Percentiles rank a stretch among this genome's conserved stretches.
These are phyloP conservation scores for Mrakia hoshinonis DNA, from an alignment of 768 basidiomycete species.

Conservation along the genomic window DNA sequence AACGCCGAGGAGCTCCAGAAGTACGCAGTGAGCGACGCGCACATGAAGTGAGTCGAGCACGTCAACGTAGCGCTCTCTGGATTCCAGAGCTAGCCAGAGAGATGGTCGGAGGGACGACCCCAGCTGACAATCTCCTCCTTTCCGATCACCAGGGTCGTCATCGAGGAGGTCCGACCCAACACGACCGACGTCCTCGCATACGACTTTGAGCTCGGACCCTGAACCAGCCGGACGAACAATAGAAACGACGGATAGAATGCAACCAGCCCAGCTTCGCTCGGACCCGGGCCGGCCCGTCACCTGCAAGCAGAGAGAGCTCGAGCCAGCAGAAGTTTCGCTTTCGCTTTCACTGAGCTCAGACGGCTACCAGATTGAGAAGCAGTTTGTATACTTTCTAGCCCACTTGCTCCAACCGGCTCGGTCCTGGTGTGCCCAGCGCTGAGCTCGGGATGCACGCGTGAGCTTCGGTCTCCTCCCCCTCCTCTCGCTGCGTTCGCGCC, in stretches of 20 bases:
- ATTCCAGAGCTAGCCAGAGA: background rate
- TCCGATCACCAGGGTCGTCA: constrained; percentile 8
- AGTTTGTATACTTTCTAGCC: no score
- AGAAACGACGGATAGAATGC: background rate
- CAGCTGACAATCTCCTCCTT: background rate
- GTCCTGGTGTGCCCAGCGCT: no score
- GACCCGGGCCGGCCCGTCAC: no score
- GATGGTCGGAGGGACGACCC: background rate
- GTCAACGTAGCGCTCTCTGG: background rate
- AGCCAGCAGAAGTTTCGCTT: no score
- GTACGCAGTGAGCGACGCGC: constrained; percentile 39
- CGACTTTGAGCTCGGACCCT: constrained; percentile 38
- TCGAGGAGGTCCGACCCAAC: constrained; percentile 20
- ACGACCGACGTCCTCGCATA: constrained; percentile 38
- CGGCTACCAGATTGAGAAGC: no score
- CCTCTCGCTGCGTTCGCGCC: no score
- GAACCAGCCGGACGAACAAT: background rate
- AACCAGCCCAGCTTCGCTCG: no score
- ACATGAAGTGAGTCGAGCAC: constrained; percentile 34
- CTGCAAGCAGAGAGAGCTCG: no score
- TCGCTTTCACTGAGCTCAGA: no score
- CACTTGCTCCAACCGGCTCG: no score
- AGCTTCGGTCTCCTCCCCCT: no score
- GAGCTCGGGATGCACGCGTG: no score
- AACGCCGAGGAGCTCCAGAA: constrained; percentile 34